phyloP scores from a whole-genome alignment of 352 stramenopile species.

The Globisporangium orthogonon region DNA sequence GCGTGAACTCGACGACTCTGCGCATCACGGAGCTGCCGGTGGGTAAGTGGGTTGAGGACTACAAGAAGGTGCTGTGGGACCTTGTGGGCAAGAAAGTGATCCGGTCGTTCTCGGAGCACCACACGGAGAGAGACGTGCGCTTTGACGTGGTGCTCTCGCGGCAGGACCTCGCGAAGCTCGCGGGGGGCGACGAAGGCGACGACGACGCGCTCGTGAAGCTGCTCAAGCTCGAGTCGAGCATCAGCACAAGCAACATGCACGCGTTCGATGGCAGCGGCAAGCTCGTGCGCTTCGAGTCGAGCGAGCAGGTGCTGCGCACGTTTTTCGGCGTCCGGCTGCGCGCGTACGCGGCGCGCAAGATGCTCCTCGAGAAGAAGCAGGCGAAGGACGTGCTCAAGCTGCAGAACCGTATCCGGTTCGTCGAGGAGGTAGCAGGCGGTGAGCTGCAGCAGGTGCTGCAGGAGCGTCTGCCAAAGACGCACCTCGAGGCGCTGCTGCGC shows the following conservation, averaged over 20 bases:
- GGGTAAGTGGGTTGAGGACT: constrained; percentile 97
- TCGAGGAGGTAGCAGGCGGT: constrained; percentile 93
- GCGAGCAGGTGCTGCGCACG: constrained; percentile 87
- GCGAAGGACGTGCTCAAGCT: constrained; percentile 85
- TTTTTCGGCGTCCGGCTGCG: constrained; percentile 93
- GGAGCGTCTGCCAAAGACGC: constrained; percentile 55
- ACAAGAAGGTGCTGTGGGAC: constrained; percentile 96
- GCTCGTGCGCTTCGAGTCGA: constrained; percentile 90
- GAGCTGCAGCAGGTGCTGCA: constrained; percentile 89
- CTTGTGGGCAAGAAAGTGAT: constrained; percentile 85
- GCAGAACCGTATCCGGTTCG: constrained; percentile 96
- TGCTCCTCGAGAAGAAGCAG: constrained; percentile 76
- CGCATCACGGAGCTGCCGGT: constrained; percentile 96
- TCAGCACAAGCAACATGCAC: constrained; percentile 98
- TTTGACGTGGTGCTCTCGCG: constrained; percentile 72
- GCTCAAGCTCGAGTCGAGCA: constrained; percentile 92
- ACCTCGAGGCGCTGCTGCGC: constrained; percentile 48
- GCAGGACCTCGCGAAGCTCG: constrained; percentile 78
- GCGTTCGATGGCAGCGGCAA: constrained; percentile 91
- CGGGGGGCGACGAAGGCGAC: constrained; percentile 22
- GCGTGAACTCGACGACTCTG: constrained; percentile 91
- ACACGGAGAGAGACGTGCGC: constrained; percentile 90
- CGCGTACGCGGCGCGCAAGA: constrained; percentile 84
- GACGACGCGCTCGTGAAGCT: constrained; percentile 69
- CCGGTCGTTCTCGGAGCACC: constrained; percentile 93